phyloP scores from a whole-genome alignment of 768 basidiomycete genomes.

The Russula lepida region DNA sequence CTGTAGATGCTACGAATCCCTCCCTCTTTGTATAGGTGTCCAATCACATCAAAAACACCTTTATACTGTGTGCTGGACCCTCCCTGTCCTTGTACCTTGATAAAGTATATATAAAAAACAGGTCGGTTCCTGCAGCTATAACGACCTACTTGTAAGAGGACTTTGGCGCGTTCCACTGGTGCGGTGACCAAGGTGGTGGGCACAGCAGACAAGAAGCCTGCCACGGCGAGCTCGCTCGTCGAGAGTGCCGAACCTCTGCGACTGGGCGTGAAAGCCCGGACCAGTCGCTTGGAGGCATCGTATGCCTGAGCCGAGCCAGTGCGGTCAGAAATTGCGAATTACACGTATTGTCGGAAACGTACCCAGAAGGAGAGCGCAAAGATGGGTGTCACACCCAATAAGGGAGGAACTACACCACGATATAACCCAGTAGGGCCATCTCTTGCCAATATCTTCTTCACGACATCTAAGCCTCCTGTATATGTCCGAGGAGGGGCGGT shows the following conservation, averaged over 20 bases:
- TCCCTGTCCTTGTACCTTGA: constrained; percentile 92
- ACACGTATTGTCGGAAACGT: constrained; percentile 21
- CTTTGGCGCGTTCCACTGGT: constrained; percentile 95
- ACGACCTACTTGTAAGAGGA: constrained; percentile 70
- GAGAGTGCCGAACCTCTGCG: constrained; percentile 56
- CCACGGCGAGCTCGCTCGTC: constrained; percentile 73
- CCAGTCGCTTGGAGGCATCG: constrained; percentile 83
- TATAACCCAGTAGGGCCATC: constrained; percentile 87
- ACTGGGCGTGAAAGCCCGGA: constrained; percentile 70
- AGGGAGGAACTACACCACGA: constrained; percentile 87
- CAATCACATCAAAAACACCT: constrained; percentile 86
- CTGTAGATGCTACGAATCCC: constrained; percentile 87
- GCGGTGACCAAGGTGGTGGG: constrained; percentile 90
- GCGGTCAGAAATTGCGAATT: neutral
- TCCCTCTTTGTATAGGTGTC: constrained; percentile 88
- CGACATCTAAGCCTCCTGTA: constrained; percentile 88
- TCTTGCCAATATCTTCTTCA: constrained; percentile 80
- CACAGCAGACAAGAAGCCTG: constrained; percentile 90
- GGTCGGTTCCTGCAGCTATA: no score
- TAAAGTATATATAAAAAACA: constrained; percentile 36
- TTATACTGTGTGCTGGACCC: constrained; percentile 64
- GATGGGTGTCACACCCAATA: constrained; percentile 94
- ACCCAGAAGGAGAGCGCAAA: constrained; percentile 99
- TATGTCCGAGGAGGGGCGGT: constrained; percentile 86
- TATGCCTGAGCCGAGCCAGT: constrained; percentile 56